Conservation (phyloP, 2,329 filamentous ascomycete genomes). For the Fusarium hostae region DNA sequence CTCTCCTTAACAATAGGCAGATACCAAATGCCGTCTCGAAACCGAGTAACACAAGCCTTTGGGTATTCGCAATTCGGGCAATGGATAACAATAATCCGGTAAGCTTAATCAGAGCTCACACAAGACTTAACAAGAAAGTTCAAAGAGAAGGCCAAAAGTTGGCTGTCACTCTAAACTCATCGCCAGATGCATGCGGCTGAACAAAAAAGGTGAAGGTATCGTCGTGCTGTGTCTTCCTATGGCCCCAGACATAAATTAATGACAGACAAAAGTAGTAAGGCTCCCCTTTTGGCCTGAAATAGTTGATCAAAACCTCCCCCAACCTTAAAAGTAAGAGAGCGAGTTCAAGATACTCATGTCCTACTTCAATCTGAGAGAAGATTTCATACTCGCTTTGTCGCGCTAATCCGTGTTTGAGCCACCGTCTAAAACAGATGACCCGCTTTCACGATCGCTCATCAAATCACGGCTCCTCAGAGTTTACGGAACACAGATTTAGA, state of each 20-base stretch:
- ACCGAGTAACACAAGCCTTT: not conserved
- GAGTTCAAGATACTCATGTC: constrained; percentile 24
- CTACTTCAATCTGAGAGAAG: constrained; percentile 31
- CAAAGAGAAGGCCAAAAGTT: not conserved
- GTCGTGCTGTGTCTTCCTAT: not conserved
- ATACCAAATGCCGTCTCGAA: not conserved
- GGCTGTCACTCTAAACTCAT: not conserved
- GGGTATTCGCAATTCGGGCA: not conserved
- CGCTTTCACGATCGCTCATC: not conserved
- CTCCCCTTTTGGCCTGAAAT: not conserved
- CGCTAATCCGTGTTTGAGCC: constrained; percentile 15
- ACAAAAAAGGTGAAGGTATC: not conserved
- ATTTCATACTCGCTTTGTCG: constrained; percentile 22
- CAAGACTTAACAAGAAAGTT: not conserved
- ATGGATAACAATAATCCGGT: not conserved
- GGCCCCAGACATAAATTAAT: not conserved
- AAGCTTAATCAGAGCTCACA: not conserved
- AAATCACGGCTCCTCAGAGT: not conserved
- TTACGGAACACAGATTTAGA: not conserved
- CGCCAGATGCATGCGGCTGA: not conserved
- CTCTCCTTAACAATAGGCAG: not conserved
- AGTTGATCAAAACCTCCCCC: not conserved
- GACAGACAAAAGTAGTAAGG: not conserved
- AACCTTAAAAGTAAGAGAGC: not conserved
- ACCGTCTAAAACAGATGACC: constrained; percentile 13